Percentiles rank a stretch among this genome's conserved stretches.
These are phyloP conservation scores for Yamadazyma kanchanaburiensis DNA, from an alignment of 1,139 yeast genomes.

Conservation along the genomic window DNA sequence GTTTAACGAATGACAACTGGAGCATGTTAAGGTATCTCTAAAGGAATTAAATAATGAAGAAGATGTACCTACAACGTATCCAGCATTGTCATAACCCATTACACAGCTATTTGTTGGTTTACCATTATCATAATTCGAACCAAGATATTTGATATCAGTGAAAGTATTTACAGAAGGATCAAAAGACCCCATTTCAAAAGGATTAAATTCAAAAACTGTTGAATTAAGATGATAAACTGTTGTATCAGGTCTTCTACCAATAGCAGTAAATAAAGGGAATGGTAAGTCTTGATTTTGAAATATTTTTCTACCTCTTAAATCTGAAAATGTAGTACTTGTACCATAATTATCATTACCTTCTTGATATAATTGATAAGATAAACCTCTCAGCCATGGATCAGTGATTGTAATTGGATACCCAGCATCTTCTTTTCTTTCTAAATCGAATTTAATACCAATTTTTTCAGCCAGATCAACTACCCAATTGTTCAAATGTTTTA, in stretches of 20 bases:
- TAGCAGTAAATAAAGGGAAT: conserved; percentile 34
- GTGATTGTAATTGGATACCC: conserved; percentile 30
- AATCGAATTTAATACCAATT: conserved; percentile 26
- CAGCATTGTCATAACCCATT: conserved; percentile 74
- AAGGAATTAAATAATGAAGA: conserved; percentile 76
- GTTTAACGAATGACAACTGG: conserved; percentile 38
- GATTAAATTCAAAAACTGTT: conserved; percentile 39
- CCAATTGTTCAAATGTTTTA: conserved; percentile 32
- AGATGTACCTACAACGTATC: conserved; percentile 74
- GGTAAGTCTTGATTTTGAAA: conserved; percentile 38
- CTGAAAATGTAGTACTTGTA: conserved; percentile 29
- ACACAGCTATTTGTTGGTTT: conserved; percentile 40
- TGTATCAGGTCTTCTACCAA: conserved; percentile 37
- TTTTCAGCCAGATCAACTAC: conserved; percentile 15
- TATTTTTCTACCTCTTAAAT: conserved; percentile 22
- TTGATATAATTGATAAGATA: conserved; percentile 37
- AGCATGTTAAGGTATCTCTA: conserved; percentile 53
- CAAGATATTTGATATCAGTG: conserved; percentile 34
- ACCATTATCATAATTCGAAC: conserved; percentile 32
- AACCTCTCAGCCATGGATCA: conserved; percentile 39
- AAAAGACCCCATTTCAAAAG: conserved; percentile 43
- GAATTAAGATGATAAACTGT: conserved; percentile 29
- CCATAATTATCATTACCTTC: conserved; percentile 21
- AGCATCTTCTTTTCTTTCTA: conserved; percentile 27
- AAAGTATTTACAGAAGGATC: conserved; percentile 38